Conservation (phyloP, 2,329 filamentous ascomycete genomes). For the Dactylella cylindrospora region DNA sequence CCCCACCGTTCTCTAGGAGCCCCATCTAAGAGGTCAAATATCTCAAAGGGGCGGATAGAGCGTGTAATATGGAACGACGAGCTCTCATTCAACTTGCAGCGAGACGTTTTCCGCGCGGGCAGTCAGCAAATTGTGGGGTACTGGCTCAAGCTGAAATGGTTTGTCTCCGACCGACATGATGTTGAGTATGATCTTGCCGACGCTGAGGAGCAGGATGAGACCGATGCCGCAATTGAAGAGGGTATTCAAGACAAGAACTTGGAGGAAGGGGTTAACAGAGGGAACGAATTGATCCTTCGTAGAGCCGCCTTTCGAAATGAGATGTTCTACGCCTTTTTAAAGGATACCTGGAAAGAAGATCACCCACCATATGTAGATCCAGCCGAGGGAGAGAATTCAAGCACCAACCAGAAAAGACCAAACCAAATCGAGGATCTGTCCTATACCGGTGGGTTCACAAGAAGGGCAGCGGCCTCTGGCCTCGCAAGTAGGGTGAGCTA, state of each 20-base stretch:
- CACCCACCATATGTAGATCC: not conserved
- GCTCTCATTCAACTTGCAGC: constrained; percentile 31
- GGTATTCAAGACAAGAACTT: constrained; percentile 21
- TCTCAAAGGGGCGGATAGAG: constrained; percentile 16
- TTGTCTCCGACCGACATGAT: constrained; percentile 3
- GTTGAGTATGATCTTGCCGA: not conserved
- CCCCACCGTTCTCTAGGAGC: constrained; percentile 52
- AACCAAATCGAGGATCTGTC: constrained; percentile 16
- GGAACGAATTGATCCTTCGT: constrained; percentile 17
- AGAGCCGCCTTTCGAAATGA: constrained; percentile 32
- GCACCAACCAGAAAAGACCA: not conserved
- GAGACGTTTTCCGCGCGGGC: constrained; percentile 27
- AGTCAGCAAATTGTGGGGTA: constrained; percentile 13
- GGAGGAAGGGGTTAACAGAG: constrained; percentile 26
- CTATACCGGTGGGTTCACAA: constrained; percentile 8
- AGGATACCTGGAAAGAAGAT: constrained; percentile 32
- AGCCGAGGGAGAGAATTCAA: not conserved
- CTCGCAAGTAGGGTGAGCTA: not conserved
- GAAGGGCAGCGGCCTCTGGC: not conserved
- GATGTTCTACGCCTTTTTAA: constrained; percentile 25
- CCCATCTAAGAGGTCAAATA: constrained; percentile 34
- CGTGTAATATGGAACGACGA: constrained; percentile 13
- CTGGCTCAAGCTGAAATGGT: constrained; percentile 26
- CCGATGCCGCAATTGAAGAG: constrained; percentile 15
- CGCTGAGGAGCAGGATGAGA: constrained; percentile 7